Base-by-base conservation (phyloP, 257 asterid genomes). In the Solanum peruvianum region DNA sequence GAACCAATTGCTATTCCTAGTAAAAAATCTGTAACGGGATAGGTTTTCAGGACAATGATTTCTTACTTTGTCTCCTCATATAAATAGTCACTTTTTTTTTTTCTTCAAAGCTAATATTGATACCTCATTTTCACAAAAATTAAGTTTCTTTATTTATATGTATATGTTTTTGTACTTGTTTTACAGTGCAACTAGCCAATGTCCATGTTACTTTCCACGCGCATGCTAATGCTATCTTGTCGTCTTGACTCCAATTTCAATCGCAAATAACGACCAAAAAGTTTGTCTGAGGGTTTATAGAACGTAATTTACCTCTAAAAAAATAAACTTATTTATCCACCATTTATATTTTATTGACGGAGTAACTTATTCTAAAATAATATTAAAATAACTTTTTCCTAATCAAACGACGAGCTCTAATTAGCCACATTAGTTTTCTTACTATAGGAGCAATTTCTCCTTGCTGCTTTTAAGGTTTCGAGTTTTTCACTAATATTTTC, bases 1-100 rank as follows among this genome's bases (percentile, higher is more conserved):
- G 90, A 86, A 86, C 78, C 90, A 88, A 72, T 86, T 88, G 82
- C 90, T 76, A 86, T 86, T 52, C 62, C 75, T 42, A 44, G 87
- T 83, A 86, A 86, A 67, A 62, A 62, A 82, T 16, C 25, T 29
- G n/a, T 5, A 47, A 29, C 44, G 44, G 29, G 86, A 45, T 77
- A 13, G 56, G 64, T 49, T 60, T 37, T 87, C 80, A 81, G 84
- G n/a, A 72, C 84, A 87, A 84, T 44, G 37, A 72, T 84, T 49
- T 64, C 41, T 84, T 73, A 82, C 72, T 49, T 49, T 83, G 58
- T 58, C 56, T 31, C 89, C 72, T 31, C 31, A 58, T 29, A 83
- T 83, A 70, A 18, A 9, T 27, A 67, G 60, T n/a, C 39, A 37
- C 39, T 25, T 18, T 3, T 33, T 42, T 33, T 9, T 2, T 44